Percentiles rank a stretch among this genome's conserved stretches.
These are phyloP conservation scores for Termitomyces sp. DNA, from an alignment of 768 basidiomycete species.

Conservation along the genomic window DNA sequence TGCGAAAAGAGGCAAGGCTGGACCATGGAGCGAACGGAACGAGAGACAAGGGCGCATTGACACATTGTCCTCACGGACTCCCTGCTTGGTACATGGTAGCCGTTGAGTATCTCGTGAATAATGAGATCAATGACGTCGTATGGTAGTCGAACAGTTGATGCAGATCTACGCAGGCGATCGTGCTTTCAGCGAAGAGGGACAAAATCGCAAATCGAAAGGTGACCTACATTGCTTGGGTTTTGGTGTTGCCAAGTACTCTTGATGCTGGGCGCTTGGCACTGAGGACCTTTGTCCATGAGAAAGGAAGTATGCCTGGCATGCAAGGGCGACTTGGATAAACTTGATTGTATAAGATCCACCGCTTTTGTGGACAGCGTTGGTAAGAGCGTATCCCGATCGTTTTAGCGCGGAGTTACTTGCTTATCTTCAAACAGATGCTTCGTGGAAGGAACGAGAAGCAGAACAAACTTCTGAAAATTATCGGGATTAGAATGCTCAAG, in stretches of 20 bases:
- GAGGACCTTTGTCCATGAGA: not conserved
- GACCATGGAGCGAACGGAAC: not conserved
- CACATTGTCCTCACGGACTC: not conserved
- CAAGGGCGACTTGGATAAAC: not conserved
- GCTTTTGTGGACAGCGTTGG: too few relatives aligned
- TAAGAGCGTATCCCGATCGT: not conserved
- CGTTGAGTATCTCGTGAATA: not conserved
- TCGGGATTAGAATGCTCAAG: not conserved
- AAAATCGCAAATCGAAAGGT: not conserved
- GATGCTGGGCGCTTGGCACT: not conserved
- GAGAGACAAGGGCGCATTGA: not conserved
- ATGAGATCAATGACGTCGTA: not conserved
- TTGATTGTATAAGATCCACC: too few relatives aligned
- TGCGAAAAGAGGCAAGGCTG: not conserved
- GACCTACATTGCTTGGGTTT: not conserved
- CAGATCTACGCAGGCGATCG: not conserved
- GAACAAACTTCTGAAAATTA: not conserved
- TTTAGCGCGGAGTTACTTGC: not conserved
- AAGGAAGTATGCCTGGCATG: not conserved
- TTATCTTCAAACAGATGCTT: not conserved
- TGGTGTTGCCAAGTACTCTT: not conserved
- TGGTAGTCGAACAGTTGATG: not conserved
- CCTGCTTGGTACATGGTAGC: not conserved
- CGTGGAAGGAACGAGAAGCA: not conserved
- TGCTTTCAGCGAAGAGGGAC: not conserved